A percentile compares a stretch with the other conserved stretches of the same genome.
Conservation (phyloP, 441 rosid species). For the Breynia disticha region DNA sequence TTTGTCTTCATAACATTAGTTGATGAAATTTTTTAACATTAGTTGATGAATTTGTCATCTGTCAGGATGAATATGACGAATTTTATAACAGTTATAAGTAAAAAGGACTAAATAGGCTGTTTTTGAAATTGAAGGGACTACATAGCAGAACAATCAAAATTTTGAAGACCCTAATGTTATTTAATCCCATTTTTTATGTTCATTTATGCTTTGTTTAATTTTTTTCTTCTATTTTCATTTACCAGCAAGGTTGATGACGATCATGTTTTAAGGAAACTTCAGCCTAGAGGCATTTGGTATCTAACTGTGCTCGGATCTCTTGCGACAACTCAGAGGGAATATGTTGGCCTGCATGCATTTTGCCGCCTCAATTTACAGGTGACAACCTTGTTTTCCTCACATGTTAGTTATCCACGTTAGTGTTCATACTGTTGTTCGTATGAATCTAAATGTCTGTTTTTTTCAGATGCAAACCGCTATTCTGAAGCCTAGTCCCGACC, state of each 20-base stretch:
- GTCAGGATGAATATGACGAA: too few relatives aligned
- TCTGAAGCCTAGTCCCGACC: slow-evolving; percentile 86
- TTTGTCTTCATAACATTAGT: too few relatives aligned
- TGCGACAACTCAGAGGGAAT: slow-evolving; percentile 98
- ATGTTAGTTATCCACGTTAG: too few relatives aligned
- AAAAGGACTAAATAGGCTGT: too few relatives aligned
- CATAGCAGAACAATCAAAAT: too few relatives aligned
- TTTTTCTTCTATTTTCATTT: slow-evolving; percentile 4
- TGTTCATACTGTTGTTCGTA: neutral
- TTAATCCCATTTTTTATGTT: too few relatives aligned
- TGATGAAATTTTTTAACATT: too few relatives aligned
- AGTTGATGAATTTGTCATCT: too few relatives aligned
- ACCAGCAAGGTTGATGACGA: slow-evolving; percentile 72
- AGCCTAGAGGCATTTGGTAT: slow-evolving; percentile 71
- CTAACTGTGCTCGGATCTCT: slow-evolving; percentile 94
- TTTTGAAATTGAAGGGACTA: too few relatives aligned
- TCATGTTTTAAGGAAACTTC: slow-evolving; percentile 83
- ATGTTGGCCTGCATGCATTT: slow-evolving; percentile 96
- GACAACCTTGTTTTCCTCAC: neutral
- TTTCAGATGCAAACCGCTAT: slow-evolving; percentile 95
- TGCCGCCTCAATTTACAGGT: slow-evolving; percentile 95
- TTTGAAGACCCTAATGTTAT: too few relatives aligned
- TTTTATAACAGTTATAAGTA: too few relatives aligned
- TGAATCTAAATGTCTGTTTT: slow-evolving; percentile 13
- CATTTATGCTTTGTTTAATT: slow-evolving; percentile 2